Evolutionary conservation across 768 basidiomycete species (phyloP).

Genomic region (Boletus pseudopeckii): DNA sequence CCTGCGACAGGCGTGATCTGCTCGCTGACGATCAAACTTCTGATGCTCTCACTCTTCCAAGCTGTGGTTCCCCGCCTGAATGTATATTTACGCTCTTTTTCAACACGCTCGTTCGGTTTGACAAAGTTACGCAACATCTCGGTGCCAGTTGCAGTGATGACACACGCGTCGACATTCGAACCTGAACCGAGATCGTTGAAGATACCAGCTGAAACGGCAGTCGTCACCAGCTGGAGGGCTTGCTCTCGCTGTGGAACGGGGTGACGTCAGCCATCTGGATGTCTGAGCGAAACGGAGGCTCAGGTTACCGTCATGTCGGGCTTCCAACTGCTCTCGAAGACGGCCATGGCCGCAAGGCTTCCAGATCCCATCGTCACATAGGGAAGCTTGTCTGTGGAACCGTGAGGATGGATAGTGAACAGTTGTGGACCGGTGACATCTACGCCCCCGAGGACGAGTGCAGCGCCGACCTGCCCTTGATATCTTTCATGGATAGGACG

Average conservation of each 20-base stretch:
- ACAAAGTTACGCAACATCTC: slow-evolving; percentile 94
- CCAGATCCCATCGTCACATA: slow-evolving; percentile 99
- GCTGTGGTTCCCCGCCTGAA: slow-evolving; percentile 89
- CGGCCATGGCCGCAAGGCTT: slow-evolving; percentile 95
- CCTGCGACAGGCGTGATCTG: slow-evolving; percentile 52
- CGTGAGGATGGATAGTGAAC: slow-evolving; percentile 94
- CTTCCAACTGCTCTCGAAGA: slow-evolving; percentile 87
- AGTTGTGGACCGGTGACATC: slow-evolving; percentile 91
- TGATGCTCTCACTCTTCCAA: slow-evolving; percentile 78
- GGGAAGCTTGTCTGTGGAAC: slow-evolving; percentile 96
- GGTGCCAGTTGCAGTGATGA: slow-evolving; percentile 82
- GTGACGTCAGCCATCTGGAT: slow-evolving; percentile 3
- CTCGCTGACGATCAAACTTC: slow-evolving; percentile 70
- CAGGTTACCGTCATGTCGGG: slow-evolving; percentile 71
- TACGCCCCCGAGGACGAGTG: slow-evolving; percentile 95
- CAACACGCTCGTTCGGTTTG: slow-evolving; percentile 82
- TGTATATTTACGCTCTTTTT: slow-evolving; percentile 65
- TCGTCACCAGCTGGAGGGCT: slow-evolving; percentile 78
- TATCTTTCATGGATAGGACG: slow-evolving; percentile 46
- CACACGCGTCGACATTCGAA: slow-evolving; percentile 96
- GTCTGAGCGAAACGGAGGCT: not conserved
- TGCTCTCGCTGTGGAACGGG: slow-evolving; percentile 56
- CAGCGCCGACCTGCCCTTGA: slow-evolving; percentile 92
- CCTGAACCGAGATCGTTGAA: slow-evolving; percentile 99
- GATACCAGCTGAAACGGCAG: slow-evolving; percentile 91